phyloP scores from a whole-genome alignment of 306 rosid genomes.

The Sicyos edulis region DNA sequence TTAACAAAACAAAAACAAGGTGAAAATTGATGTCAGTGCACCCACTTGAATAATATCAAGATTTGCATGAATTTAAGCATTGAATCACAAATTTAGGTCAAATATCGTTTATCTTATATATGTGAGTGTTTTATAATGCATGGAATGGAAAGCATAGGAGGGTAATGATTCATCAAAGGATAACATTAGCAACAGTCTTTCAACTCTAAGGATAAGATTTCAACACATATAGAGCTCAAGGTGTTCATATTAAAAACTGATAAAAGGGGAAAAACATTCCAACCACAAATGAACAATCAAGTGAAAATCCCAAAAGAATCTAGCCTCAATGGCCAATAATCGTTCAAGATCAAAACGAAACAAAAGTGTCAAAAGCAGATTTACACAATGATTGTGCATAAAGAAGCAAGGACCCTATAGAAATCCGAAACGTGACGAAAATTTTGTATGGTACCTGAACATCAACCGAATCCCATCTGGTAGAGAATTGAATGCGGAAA shows the following conservation, averaged over 20 bases:
- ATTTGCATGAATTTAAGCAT: background rate
- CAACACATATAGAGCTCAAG: background rate
- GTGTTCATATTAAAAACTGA: background rate
- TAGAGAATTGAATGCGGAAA: conserved; percentile 8
- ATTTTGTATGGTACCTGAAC: background rate
- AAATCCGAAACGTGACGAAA: background rate
- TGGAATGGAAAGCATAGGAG: background rate
- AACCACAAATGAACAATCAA: background rate
- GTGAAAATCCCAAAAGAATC: background rate
- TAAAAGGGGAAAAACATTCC: background rate
- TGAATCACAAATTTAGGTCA: background rate
- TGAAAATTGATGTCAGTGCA: background rate
- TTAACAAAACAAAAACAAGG: background rate
- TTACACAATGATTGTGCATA: background rate
- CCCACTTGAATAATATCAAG: background rate
- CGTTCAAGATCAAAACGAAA: background rate
- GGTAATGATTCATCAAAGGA: background rate
- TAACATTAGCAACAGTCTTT: background rate
- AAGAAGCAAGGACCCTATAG: background rate
- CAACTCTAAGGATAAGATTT: background rate
- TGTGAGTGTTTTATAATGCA: background rate
- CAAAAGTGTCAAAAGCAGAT: background rate
- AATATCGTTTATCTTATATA: background rate
- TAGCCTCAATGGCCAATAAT: background rate
- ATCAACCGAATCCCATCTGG: background rate